Percentiles rank a stretch among this genome's conserved stretches.
Evolutionary conservation across 495 filamentous ascomycete genomes (phyloP).

Genomic region (Penicillium dipodomyicola): DNA sequence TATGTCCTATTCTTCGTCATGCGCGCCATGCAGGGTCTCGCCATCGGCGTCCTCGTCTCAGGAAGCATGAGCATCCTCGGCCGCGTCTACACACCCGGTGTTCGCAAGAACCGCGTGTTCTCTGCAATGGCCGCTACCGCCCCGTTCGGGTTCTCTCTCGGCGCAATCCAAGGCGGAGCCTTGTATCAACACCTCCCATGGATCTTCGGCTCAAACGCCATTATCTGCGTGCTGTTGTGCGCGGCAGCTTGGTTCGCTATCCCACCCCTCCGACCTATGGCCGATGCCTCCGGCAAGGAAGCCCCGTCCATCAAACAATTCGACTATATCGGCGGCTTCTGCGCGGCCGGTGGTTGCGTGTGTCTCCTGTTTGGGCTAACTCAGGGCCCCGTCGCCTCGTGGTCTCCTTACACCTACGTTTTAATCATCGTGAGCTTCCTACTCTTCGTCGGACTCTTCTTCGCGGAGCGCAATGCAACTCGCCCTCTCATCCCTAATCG

Average conservation of each 20-base stretch:
- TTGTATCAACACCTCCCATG: slow-evolving; percentile 26
- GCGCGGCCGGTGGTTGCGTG: slow-evolving; percentile 29
- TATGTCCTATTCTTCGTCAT: slow-evolving; percentile 30
- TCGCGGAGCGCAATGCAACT: slow-evolving; percentile 23
- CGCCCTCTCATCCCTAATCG: slow-evolving; percentile 30
- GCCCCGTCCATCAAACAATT: slow-evolving; percentile 27
- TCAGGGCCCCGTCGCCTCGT: slow-evolving; percentile 28
- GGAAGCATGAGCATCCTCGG: slow-evolving; percentile 33
- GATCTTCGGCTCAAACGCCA: slow-evolving; percentile 33
- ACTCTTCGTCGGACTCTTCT: slow-evolving; percentile 24
- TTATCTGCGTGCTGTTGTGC: slow-evolving; percentile 21
- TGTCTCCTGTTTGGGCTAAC: slow-evolving; percentile 32
- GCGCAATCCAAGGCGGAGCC: slow-evolving; percentile 27
- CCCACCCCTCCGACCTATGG: slow-evolving; percentile 23
- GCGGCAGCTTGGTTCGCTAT: slow-evolving; percentile 25
- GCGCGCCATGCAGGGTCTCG: slow-evolving; percentile 33
- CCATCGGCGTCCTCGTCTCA: slow-evolving; percentile 29
- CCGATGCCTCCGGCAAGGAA: slow-evolving; percentile 24
- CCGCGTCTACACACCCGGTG: slow-evolving; percentile 30
- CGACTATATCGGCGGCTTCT: slow-evolving; percentile 27
- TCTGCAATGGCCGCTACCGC: slow-evolving; percentile 29
- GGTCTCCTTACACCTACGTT: slow-evolving; percentile 30
- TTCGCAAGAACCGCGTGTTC: slow-evolving; percentile 34
- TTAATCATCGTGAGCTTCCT: slow-evolving; percentile 25
- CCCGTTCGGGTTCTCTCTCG: slow-evolving; percentile 31